Evolutionary conservation across 495 filamentous ascomycete species (phyloP), one percentile per base, ranked within the genome.

Genomic region (Aspergillus sclerotiicarbonarius): DNA sequence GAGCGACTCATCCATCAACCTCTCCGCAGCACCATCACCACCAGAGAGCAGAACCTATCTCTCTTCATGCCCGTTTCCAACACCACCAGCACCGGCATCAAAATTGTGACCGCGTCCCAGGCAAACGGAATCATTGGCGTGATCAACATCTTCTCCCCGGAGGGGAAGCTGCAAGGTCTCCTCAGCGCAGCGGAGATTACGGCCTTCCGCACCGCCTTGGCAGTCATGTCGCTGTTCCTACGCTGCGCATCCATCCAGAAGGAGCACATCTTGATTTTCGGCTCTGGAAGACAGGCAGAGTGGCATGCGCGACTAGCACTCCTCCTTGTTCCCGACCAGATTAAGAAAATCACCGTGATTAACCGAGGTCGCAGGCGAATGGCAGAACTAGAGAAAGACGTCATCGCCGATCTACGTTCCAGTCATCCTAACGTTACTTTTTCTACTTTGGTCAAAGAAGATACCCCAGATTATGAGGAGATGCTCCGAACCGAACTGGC

Each of bases 131-230:
- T 74, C 53, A 84, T 82, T 31, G 92, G 90, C 39, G 86, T 87
- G 25, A 81, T 97, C 50, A 96, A 92, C 46, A 77, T 98, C 19
- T 86, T 95, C 62, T 80, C 80, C 57, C 76, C 81, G 8, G 64
- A 80, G 8, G 93, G 94, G 55, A 72, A 76, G 7, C 85, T 92
- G 1, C 75, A 87, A 13, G 94, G 90, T 19, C 81, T 98, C 51
- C 74, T 98, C 41, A 88, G 91, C 65, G 94, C 94, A 21, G 83
- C 85, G 59, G 89, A 92, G 53, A 72, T 97, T 9, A 98, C 94
- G 3, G 92, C 91, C 6, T 98, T 97, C 73, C 90, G 94, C 62
- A 98, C 94, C 2, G 94, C 94, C 0, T 81, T 98, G 9, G 88
- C 90, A 2, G 84, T 88, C 12, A 86, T 91, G 68, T 82, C 95